Base-by-base conservation (phyloP, 2,329 filamentous ascomycete genomes). In the Amauroascus niger region DNA sequence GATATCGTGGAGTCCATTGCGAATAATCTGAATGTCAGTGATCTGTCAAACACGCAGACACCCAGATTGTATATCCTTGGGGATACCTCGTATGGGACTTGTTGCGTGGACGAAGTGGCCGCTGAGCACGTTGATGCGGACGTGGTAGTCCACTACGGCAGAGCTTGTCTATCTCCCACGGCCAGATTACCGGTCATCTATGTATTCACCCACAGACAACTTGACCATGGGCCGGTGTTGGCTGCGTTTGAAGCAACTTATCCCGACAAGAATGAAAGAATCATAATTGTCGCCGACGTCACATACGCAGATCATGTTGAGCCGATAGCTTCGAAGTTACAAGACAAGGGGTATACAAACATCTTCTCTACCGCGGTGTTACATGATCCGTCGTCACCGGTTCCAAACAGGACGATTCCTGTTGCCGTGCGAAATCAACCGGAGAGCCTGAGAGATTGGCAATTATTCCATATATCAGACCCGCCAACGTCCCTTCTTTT, bases 81-180 rank as follows among this genome's bases (percentile, higher is more conserved):
- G 30, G 93, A 98, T 69, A 97, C 93, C 1, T 96, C 91, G 1
- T 98, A 97, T 70, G 94, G 93, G 56, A 85, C 91, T 0, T 98
- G 93, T 71, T 98, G 93, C 64, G 90, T 97, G 16, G 93, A 98
- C 64, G 93, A 98, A 72, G 84, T 97, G 39, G 93, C 93, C 0
- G 93, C 93, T 1, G 90, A 98, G 68, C 93, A 98, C 67, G 86
- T 88, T 14, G 79, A 88, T 63, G 90, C 93, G 6, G 86, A 97
- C 57, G 87, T 89, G 0, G 87, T 97, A 1, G 84, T 98, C 13
- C 93, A 98, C 67, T 98, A 97, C 63, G 93, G 93, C 2, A 79
- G 93, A 50, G 86, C 91, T 0, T 98, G 93, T 65, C 76, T 98
- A 22, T 96, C 89, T 6, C 91, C 91, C 0, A 95, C 91, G 0